Evolutionary conservation across 1,284 basidiomycete genomes (phyloP).

Genomic region (Puccinia polysora): DNA sequence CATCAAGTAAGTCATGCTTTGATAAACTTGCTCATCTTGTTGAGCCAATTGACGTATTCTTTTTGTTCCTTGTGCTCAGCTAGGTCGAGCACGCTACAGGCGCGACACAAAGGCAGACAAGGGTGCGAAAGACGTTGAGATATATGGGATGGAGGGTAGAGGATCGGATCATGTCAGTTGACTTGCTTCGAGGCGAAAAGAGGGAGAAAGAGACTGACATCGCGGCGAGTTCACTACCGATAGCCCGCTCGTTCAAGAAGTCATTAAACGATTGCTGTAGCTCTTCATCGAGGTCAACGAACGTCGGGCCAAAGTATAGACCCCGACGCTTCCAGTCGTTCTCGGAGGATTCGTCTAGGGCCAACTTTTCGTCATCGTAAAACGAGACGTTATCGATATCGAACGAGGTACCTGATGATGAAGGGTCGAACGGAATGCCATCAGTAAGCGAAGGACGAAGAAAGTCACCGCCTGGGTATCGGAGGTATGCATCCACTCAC

Average conservation of each 20-base stretch:
- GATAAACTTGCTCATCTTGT: slow-evolving; percentile 38
- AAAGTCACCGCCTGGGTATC: not conserved
- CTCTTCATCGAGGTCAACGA: slow-evolving; percentile 37
- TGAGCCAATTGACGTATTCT: slow-evolving; percentile 42
- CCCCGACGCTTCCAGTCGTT: slow-evolving; percentile 43
- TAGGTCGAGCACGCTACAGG: slow-evolving; percentile 16
- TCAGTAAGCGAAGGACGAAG: not conserved
- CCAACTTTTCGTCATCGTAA: slow-evolving; percentile 42
- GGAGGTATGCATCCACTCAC: slow-evolving; percentile 5
- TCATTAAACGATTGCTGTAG: slow-evolving; percentile 30
- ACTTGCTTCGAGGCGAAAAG: not conserved
- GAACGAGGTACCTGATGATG: slow-evolving; percentile 16
- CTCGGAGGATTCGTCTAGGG: slow-evolving; percentile 34
- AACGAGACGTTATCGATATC: slow-evolving; percentile 43
- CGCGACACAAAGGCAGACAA: not conserved
- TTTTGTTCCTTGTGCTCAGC: slow-evolving; percentile 43
- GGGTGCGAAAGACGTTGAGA: not conserved
- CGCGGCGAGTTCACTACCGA: slow-evolving; percentile 31
- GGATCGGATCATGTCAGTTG: not conserved
- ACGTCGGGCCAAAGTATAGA: slow-evolving; percentile 42
- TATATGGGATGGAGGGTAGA: not conserved
- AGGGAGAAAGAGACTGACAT: slow-evolving; percentile 1
- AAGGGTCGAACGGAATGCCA: not conserved
- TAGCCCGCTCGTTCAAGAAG: slow-evolving; percentile 37
- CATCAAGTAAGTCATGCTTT: too few relatives aligned